Evolutionary conservation across 192 early-diverging fungal species (phyloP).

Genomic region (Thoreauomyces humboldtii): DNA sequence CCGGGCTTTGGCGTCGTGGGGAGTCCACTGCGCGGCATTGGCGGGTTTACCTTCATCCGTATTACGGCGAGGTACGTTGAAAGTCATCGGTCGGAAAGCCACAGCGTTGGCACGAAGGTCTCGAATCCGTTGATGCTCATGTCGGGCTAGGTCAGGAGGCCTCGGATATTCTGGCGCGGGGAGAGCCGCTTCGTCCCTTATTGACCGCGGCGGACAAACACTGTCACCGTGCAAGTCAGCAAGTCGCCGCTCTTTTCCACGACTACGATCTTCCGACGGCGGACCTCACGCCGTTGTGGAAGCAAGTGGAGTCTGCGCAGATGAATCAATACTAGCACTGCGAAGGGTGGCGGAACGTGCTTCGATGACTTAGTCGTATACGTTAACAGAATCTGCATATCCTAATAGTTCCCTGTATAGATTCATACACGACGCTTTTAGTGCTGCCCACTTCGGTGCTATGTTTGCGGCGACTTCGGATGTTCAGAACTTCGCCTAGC

Average conservation of each 20-base stretch:
- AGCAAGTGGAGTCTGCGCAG: constrained; percentile 8
- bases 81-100: neutral
- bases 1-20: constrained; percentile 35
- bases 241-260: constrained; percentile 17
- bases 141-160: constrained; percentile 18
- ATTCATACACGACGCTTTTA: no score
- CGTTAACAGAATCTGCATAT: no score
- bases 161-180: constrained; percentile 17
- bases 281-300: constrained; percentile 11
- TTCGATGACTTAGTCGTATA: no score
- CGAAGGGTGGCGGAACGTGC: no score
- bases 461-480: no score
- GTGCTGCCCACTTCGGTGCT: no score
- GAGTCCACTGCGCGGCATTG: constrained; percentile 47
- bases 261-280: constrained; percentile 6
- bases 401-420: no score
- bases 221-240: neutral
- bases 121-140: neutral
- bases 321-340: no score
- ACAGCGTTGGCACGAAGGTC: neutral
- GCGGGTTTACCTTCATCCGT: constrained; percentile 39
- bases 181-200: constrained; percentile 4
- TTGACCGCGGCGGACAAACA: neutral
- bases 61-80: constrained; percentile 34
- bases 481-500: no score